Conservation (phyloP, 2,329 filamentous ascomycete species). For the Neonectria punicea region DNA sequence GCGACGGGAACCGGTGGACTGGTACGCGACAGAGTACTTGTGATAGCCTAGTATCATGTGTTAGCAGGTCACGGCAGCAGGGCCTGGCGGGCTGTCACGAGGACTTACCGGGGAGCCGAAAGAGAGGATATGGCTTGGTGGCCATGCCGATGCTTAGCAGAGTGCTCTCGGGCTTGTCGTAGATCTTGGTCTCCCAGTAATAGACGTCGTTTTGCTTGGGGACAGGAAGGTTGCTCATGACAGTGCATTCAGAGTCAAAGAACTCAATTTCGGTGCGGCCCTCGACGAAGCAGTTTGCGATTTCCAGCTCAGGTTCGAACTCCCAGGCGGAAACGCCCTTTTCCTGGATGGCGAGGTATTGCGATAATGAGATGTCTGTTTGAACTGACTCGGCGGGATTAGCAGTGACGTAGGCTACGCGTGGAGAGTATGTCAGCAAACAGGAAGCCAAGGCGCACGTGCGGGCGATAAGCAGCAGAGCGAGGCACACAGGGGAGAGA, state of each 20-base stretch:
- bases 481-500: neutral
- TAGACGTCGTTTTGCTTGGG: conserved; percentile 99
- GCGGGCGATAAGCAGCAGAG: conserved; percentile 12
- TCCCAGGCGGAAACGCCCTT: conserved; percentile 99
- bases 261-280: conserved; percentile 97
- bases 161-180: conserved; percentile 92
- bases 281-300: conserved; percentile 98
- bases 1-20: conserved; percentile 85
- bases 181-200: conserved; percentile 99
- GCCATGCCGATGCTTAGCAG: conserved; percentile 91
- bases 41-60: conserved; percentile 73
- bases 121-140: conserved; percentile 96
- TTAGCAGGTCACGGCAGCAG: conserved; percentile 32
- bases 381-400: conserved; percentile 96
- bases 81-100: conserved; percentile 15
- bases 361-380: conserved; percentile 96
- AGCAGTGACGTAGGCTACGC: conserved; percentile 87
- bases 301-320: conserved; percentile 98
- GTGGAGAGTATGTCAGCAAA: conserved; percentile 29
- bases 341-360: conserved; percentile 98
- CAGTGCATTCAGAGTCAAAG: conserved; percentile 97
- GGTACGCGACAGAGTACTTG: conserved; percentile 91
- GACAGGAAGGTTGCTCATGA: conserved; percentile 95
- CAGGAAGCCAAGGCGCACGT: conserved; percentile 3
- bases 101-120: conserved; percentile 85